phyloP scores from a whole-genome alignment of 345 rosid genomes.

The Alliaria petiolata region DNA sequence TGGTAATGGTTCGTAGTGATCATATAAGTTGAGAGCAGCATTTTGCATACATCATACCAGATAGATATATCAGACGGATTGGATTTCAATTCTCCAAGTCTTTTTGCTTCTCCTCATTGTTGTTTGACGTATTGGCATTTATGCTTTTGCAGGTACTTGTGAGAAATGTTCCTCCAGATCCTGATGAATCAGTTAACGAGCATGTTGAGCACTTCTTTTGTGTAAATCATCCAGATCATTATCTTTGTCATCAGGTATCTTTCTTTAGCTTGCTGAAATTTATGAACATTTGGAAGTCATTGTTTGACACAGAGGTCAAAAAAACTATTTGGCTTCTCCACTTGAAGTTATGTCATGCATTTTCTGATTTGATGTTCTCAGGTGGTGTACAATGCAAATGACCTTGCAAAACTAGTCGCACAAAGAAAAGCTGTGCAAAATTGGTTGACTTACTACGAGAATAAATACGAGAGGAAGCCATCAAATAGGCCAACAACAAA shows the following conservation, averaged over 20 bases:
- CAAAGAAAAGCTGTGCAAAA: conserved; percentile 68
- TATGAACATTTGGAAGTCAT: not conserved
- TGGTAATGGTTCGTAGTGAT: not conserved
- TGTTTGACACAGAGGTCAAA: not conserved
- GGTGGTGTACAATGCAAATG: conserved; percentile 85
- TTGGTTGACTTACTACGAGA: conserved; percentile 72
- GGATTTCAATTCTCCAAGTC: not conserved
- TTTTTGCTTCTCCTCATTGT: not conserved
- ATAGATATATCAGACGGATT: no score
- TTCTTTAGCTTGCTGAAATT: not conserved
- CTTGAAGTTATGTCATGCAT: not conserved
- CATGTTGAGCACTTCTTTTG: conserved; percentile 94
- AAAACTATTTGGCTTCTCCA: not conserved
- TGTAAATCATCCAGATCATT: conserved; percentile 91
- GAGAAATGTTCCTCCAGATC: conserved; percentile 95
- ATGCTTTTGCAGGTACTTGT: conserved; percentile 68
- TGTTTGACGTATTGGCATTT: not conserved
- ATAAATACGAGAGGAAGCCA: conserved; percentile 59
- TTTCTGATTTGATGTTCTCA: conserved; percentile 17
- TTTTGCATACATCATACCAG: no score
- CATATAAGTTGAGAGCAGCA: not conserved
- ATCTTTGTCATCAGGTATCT: conserved; percentile 80
- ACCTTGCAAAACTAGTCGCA: conserved; percentile 65
- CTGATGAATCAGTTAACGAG: conserved; percentile 89
- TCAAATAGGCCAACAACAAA: conserved; percentile 56